These are phyloP conservation scores for Xylaria palmicola DNA, from an alignment of 495 filamentous ascomycete genomes.

Conservation along the genomic window DNA sequence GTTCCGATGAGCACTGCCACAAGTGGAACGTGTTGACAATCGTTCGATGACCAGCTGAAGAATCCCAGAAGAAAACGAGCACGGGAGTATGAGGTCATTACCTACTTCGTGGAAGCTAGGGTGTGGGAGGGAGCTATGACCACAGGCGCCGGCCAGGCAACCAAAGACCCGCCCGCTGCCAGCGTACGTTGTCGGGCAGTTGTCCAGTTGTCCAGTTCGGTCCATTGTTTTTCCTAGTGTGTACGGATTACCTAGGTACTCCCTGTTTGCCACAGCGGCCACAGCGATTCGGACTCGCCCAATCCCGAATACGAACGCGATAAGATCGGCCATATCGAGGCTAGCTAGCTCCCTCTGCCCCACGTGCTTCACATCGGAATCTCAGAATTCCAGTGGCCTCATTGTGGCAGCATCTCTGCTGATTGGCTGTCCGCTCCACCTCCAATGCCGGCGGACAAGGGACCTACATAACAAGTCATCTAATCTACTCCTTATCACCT, in stretches of 20 bases:
- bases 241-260: neutral
- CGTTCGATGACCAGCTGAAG: constrained; percentile 13
- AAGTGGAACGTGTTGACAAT: constrained; percentile 13
- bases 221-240: neutral
- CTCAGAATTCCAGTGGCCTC: constrained; percentile 32
- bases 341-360: too few relatives aligned
- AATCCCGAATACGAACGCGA: constrained; percentile 23
- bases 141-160: neutral
- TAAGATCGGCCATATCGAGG: neutral
- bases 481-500: constrained; percentile 30
- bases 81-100: constrained; percentile 9
- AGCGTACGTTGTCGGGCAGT: neutral
- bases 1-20: neutral
- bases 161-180: neutral
- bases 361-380: constrained; percentile 16
- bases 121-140: constrained; percentile 14
- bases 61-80: neutral
- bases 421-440: constrained; percentile 26
- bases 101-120: too few relatives aligned
- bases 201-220: neutral
- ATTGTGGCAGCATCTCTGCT: constrained; percentile 32
- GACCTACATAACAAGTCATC: constrained; percentile 21
- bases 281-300: too few relatives aligned
- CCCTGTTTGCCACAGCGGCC: constrained; percentile 7
- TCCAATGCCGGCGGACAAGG: constrained; percentile 1